These are phyloP conservation scores for Microbotryum intermedium DNA, from an alignment of 1,284 basidiomycete genomes.

Conservation along the genomic window DNA sequence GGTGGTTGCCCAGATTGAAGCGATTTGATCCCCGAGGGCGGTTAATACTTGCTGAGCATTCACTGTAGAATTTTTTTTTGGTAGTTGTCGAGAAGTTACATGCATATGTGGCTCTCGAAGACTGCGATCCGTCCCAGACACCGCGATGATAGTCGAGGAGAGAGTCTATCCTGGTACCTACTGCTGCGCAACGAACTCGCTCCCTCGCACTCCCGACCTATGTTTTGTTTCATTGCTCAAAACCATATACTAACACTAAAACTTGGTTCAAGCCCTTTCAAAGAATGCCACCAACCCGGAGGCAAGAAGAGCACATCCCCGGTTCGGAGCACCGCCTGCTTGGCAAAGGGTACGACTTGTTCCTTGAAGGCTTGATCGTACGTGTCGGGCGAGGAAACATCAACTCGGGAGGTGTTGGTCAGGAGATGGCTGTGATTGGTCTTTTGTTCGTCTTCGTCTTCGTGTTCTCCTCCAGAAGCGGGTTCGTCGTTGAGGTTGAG, in stretches of 20 bases:
- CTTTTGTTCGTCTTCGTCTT: constrained; percentile 40
- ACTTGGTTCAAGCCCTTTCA: constrained; percentile 31
- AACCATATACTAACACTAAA: constrained; percentile 37
- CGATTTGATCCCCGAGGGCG: too few species aligned
- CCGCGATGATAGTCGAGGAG: too few species aligned
- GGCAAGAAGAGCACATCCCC: constrained; percentile 83
- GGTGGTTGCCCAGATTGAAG: too few species aligned
- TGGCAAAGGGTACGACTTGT: constrained; percentile 56
- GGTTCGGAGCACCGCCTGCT: constrained; percentile 57
- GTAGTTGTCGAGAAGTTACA: too few species aligned
- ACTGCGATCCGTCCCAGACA: too few species aligned
- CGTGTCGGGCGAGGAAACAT: constrained; percentile 27
- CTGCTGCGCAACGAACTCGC: too few species aligned
- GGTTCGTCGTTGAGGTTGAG: constrained; percentile 47
- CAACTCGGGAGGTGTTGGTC: constrained; percentile 43
- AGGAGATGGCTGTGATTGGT: constrained; percentile 31
- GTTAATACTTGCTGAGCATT: too few species aligned
- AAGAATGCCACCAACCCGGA: constrained; percentile 48
- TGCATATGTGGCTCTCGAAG: too few species aligned
- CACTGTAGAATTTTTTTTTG: too few species aligned
- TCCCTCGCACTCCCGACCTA: too few species aligned
- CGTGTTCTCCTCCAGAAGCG: background rate
- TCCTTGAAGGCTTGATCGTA: constrained; percentile 47
- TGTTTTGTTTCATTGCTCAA: constrained; percentile 14
- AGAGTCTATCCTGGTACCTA: too few species aligned